phyloP scores from a whole-genome alignment of 371 early-diverging fungal genomes.

The Mucor racemosus region DNA sequence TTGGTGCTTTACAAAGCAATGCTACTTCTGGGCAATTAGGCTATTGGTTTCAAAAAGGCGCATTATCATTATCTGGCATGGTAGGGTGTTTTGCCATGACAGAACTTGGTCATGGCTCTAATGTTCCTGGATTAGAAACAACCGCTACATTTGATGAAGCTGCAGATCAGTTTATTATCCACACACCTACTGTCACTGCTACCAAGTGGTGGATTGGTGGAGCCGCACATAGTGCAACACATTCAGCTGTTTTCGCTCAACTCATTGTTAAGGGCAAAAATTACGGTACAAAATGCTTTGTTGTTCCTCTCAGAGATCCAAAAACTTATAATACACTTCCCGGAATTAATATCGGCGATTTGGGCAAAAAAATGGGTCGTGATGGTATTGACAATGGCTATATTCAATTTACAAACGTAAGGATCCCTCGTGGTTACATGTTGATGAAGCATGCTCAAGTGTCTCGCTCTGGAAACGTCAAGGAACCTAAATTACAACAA shows the following conservation, averaged over 20 bases:
- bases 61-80: conserved; percentile 79
- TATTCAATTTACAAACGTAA: conserved; percentile 83
- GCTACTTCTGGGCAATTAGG: conserved; percentile 86
- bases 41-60: conserved; percentile 91
- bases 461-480: conserved; percentile 73
- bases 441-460: conserved; percentile 94
- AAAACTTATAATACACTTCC: conserved; percentile 61
- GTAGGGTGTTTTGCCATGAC: conserved; percentile 94
- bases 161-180: conserved; percentile 86
- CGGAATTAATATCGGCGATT: conserved; percentile 73
- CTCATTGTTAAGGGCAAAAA: conserved; percentile 76
- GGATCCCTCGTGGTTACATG: conserved; percentile 84
- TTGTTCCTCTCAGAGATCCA: conserved; percentile 72
- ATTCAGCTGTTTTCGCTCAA: conserved; percentile 81
- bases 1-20: conserved; percentile 87
- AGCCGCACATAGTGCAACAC: conserved; percentile 84
- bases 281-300: conserved; percentile 81
- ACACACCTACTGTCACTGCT: conserved; percentile 89
- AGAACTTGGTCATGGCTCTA: conserved; percentile 88
- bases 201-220: conserved; percentile 98
- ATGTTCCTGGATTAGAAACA: conserved; percentile 92
- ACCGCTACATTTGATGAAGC: conserved; percentile 89
- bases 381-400: conserved; percentile 88
- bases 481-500: conserved; percentile 65
- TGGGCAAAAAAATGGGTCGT: conserved; percentile 80